Percentiles rank a stretch among this genome's conserved stretches.
Evolutionary conservation across 2,329 filamentous ascomycete genomes (phyloP).

Genomic region (Verticillium isaacii): DNA sequence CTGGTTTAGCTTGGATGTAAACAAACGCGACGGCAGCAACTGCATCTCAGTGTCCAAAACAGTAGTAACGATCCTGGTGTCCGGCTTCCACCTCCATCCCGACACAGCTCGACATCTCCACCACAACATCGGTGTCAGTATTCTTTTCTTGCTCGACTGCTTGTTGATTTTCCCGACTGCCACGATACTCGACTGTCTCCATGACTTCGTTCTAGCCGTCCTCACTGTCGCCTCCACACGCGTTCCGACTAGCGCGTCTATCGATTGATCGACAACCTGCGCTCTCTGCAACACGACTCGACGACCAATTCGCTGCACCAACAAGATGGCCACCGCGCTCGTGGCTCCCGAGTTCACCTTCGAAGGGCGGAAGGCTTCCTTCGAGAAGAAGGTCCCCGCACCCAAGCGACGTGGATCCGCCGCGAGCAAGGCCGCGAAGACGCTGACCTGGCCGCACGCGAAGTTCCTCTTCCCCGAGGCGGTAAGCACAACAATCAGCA

Average conservation of each 20-base stretch:
- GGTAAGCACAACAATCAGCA: conserved; percentile 30
- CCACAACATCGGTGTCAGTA: conserved; percentile 2
- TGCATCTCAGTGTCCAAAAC: conserved; percentile 2
- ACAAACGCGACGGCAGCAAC: conserved; percentile 13
- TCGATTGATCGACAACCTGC: neutral
- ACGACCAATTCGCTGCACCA: neutral
- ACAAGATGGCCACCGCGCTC: neutral
- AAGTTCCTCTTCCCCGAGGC: conserved; percentile 58
- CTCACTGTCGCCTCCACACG: neutral
- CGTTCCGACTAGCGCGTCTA: neutral
- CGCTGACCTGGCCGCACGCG: conserved; percentile 74
- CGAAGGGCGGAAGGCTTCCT: conserved; percentile 76
- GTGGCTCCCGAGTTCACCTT: conserved; percentile 45
- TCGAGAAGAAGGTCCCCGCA: conserved; percentile 59
- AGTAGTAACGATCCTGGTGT: conserved; percentile 5
- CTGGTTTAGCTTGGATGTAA: conserved; percentile 10
- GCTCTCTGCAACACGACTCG: neutral
- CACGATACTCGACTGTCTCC: neutral
- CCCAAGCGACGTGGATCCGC: conserved; percentile 68
- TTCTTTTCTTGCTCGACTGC: neutral
- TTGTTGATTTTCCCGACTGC: neutral
- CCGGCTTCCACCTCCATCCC: neutral
- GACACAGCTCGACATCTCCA: neutral
- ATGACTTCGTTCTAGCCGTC: neutral
- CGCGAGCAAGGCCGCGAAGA: conserved; percentile 46